phyloP scores from a whole-genome alignment of 352 stramenopile species.

The Aphanomyces stellatus region DNA sequence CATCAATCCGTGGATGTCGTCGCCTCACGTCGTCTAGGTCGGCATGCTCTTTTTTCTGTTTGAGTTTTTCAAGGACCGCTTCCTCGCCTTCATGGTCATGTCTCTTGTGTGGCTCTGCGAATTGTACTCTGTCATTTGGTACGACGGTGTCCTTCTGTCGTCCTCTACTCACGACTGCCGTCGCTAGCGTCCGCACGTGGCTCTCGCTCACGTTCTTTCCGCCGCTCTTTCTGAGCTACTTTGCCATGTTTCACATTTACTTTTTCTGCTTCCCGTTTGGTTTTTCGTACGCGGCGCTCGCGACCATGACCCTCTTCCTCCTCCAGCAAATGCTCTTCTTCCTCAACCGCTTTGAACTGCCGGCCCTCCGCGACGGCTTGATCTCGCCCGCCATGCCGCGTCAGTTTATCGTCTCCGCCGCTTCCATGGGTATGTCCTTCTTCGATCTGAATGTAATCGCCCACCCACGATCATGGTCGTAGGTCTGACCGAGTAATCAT shows the following conservation, averaged over 20 bases:
- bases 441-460: too few species aligned
- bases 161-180: too few species aligned
- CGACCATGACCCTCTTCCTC: slow-evolving; percentile 29
- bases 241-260: slow-evolving; percentile 94
- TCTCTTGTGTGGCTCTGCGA: slow-evolving; percentile 85
- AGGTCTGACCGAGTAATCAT: too few species aligned
- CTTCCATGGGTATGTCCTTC: too few species aligned
- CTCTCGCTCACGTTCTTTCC: slow-evolving; percentile 80
- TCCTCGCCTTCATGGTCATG: slow-evolving; percentile 87
- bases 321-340: slow-evolving; percentile 60
- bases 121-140: slow-evolving; percentile 85
- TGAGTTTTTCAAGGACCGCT: slow-evolving; percentile 90
- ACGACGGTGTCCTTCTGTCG: slow-evolving; percentile 21
- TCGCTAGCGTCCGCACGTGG: slow-evolving; percentile 53
- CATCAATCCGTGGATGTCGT: neutral
- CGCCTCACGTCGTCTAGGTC: slow-evolving; percentile 33
- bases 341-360: slow-evolving; percentile 59
- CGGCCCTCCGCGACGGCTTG: slow-evolving; percentile 36
- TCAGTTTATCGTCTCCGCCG: slow-evolving; percentile 12
- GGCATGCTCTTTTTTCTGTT: slow-evolving; percentile 95
- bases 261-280: slow-evolving; percentile 91
- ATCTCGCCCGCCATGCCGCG: slow-evolving; percentile 27
- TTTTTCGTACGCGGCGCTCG: slow-evolving; percentile 86
- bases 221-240: slow-evolving; percentile 88
- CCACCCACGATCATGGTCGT: too few species aligned